Base-by-base conservation (phyloP, 2,329 filamentous ascomycete genomes). In the Pyrenochaeta sp. region DNA sequence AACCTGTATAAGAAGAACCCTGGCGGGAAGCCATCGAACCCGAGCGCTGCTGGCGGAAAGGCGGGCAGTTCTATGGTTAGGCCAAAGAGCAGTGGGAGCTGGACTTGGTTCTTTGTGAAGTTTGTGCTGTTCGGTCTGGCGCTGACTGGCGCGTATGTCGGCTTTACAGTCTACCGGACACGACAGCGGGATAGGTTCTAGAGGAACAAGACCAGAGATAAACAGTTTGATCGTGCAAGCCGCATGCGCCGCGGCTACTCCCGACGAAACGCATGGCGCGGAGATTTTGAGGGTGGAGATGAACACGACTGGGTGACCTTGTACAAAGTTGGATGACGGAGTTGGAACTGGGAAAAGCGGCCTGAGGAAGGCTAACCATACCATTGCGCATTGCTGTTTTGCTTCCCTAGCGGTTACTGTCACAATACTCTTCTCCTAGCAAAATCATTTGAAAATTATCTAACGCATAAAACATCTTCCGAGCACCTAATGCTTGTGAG, bases 131-230 rank as follows among this genome's bases (percentile, higher is more conserved):
- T 97, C 78, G 82, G 91, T 63, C 76, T 89, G 30, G 86, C 88
- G 15, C 69, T 90, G 44, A 91, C 84, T 9, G 93, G 91, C 66
- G 91, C 77, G 4, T 99, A 98, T 76, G 88, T 93, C 44, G 94
- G 92, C 28, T 98, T 85, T 76, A 97, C 93, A 6, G 85, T 90
- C 45, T 99, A 91, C 81, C 86, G 93, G 74, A 79, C 90, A 63
- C 88, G 85, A 78, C 76, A 78, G 71, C 69, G 77, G 60, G 72
- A 80, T 68, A 73, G 82, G 65, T 84, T 84, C 60, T 84, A 73
- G 69, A 48, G 39, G 62, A 60, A 56, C 45, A 45, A 39, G 36
- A 19, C 39, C 45, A 46, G 28, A 15, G 57, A 54, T 37, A 37
- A 59, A 5, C 54, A 46, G 50, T 62, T 50, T 51, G 39, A 48